Base-by-base conservation (phyloP, 768 basidiomycete species). In the Pleurotus pulmonarius region DNA sequence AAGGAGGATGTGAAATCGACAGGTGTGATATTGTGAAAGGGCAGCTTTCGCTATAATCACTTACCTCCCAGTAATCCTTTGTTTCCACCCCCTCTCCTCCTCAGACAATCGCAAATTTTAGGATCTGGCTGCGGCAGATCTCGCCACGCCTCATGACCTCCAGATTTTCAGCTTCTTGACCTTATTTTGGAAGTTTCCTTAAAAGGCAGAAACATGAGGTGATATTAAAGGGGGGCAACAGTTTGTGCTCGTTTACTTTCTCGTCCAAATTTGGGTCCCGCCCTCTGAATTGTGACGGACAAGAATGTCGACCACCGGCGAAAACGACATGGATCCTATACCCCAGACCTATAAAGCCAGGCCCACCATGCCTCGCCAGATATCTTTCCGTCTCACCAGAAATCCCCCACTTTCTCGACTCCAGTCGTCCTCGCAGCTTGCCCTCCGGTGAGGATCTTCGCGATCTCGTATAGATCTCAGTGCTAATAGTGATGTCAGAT, bases 171-270 rank as follows among this genome's bases (percentile, higher is more conserved):
- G 29, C 29, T n/a, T 25, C 16, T 13, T 9, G 49, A 12, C 29
- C n/a, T 11, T 47, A 25, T 20, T 20, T 47, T 20, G 8, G 6
- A 24, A 20, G 15, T 37, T 53, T 20, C 51, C 51, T 39, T 53
- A 53, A 53, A 53, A 53, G 51, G 51, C 51, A 53, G 51, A 53
- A 53, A 53, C 51, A 53, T 39, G 51, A 53, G 37, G 51, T 53
- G 51, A 12, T 53, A 53, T 53, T 53, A 53, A 53, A n/a, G 51
- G 18, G 51, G 51, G 51, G 51, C 38, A 34, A n/a, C 3, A 20
- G 6, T 12, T 53, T 53, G 29, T 11, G 29, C 29, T 34, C 9
- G 29, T 34, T 34, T 34, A 34, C 29, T 34, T 34, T 34, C 29
- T 34, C 9, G 29, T 34, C 51, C 51, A 24, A 7, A 49, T 15